Evolutionary conservation across 2,329 filamentous ascomycete species (phyloP).

Genomic region (Immersiporthe knoxdaviesiana): DNA sequence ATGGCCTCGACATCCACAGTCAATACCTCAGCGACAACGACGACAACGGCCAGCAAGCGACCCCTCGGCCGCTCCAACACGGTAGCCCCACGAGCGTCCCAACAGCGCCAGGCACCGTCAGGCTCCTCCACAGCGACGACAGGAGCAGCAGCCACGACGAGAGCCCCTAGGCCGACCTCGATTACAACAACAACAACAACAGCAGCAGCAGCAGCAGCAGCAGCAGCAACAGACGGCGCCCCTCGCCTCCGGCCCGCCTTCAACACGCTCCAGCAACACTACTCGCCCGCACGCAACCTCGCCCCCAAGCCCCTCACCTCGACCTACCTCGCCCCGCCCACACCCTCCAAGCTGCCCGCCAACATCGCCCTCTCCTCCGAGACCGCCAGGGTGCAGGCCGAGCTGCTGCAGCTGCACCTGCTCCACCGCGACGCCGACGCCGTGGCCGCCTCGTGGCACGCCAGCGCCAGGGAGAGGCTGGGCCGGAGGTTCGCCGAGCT

Average conservation of each 20-base stretch:
- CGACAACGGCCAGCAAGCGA: conserved; percentile 16
- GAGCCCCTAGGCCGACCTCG: too few species aligned
- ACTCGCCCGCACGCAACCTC: conserved; percentile 63
- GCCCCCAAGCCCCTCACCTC: conserved; percentile 66
- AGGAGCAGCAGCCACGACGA: not conserved
- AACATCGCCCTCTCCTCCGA: conserved; percentile 64
- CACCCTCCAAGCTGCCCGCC: conserved; percentile 63
- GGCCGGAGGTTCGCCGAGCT: conserved; percentile 49
- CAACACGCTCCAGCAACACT: conserved; percentile 68
- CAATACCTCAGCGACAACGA: conserved; percentile 12
- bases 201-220: conserved; percentile 17
- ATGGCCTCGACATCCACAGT: conserved; percentile 27
- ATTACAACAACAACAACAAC: conserved; percentile 22
- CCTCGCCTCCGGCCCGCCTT: conserved; percentile 58
- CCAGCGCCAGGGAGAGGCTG: conserved; percentile 56
- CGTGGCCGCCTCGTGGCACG: conserved; percentile 56
- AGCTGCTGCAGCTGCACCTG: conserved; percentile 67
- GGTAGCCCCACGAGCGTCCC: conserved; percentile 12
- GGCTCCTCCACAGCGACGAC: conserved; percentile 22
- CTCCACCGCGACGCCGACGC: conserved; percentile 59
- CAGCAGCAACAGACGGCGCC: conserved; percentile 26
- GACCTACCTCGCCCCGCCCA: conserved; percentile 60
- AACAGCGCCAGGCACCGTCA: conserved; percentile 17
- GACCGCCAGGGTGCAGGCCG: conserved; percentile 62
- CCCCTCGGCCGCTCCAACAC: conserved; percentile 29